phyloP scores from a whole-genome alignment of 139 green algal species.

The Coelastrella sp. region DNA sequence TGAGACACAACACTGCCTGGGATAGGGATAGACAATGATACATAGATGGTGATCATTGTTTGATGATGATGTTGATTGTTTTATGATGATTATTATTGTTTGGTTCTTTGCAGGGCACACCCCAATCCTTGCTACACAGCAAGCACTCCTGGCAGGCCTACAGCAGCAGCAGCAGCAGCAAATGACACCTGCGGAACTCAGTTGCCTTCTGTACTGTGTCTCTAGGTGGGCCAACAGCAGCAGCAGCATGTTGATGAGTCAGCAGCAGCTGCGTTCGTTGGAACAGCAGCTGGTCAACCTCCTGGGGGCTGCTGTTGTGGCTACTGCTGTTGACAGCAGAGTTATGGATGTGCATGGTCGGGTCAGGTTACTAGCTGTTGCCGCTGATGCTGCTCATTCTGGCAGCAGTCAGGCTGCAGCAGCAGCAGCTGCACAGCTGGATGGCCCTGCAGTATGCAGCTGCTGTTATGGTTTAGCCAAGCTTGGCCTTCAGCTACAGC shows the following conservation, averaged over 20 bases:
- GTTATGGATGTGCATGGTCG: background rate
- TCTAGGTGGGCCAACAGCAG: slow-evolving; percentile 18
- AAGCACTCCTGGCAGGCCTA: background rate
- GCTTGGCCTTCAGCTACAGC: background rate
- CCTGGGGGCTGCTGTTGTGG: background rate
- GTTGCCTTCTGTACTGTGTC: slow-evolving; percentile 27
- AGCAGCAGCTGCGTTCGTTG: background rate
- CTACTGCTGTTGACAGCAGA: background rate
- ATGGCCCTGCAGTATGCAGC: slow-evolving; percentile 23
- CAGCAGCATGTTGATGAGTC: background rate
- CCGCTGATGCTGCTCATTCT: background rate
- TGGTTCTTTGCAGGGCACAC: slow-evolving; percentile 1
- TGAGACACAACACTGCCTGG: no score
- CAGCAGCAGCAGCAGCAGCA: slow-evolving; percentile 27
- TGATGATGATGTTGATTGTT: no score
- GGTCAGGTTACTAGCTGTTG: background rate
- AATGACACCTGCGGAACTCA: slow-evolving; percentile 17
- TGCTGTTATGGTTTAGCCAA: background rate
- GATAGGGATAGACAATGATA: no score
- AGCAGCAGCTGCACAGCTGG: slow-evolving; percentile 1
- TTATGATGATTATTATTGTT: no score
- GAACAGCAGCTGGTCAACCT: background rate
- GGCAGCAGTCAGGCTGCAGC: background rate
- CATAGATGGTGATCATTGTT: no score
- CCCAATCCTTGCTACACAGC: background rate